Evolutionary conservation across 495 filamentous ascomycete species (phyloP).

Genomic region (Tricharina praecox): DNA sequence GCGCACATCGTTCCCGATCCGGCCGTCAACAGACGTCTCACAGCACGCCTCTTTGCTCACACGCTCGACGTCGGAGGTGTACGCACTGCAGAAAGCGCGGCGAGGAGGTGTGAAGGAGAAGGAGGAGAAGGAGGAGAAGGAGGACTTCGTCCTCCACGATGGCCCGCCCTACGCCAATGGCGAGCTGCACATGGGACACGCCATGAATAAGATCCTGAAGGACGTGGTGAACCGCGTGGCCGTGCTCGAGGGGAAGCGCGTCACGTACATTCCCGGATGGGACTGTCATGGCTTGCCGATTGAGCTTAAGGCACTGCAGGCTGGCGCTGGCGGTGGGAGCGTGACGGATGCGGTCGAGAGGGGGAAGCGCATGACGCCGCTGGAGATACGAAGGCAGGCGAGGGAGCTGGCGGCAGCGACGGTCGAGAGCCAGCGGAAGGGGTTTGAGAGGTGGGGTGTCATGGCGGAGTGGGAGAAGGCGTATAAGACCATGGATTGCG

Average conservation of each 20-base stretch:
- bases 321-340: slow-evolving; percentile 26
- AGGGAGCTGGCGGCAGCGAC: slow-evolving; percentile 55
- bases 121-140: background rate
- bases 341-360: slow-evolving; percentile 23
- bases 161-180: slow-evolving; percentile 96
- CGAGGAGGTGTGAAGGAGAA: too few species aligned
- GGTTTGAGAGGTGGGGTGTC: slow-evolving; percentile 66
- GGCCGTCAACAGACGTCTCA: slow-evolving; percentile 34
- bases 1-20: slow-evolving; percentile 30
- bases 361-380: slow-evolving; percentile 28
- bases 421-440: slow-evolving; percentile 62
- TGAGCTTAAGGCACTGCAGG: slow-evolving; percentile 83
- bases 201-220: slow-evolving; percentile 93
- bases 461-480: slow-evolving; percentile 89
- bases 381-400: slow-evolving; percentile 51
- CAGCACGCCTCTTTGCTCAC: slow-evolving; percentile 41
- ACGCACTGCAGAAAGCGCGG: slow-evolving; percentile 59
- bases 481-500: slow-evolving; percentile 82
- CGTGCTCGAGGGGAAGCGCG: slow-evolving; percentile 54
- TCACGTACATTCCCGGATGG: slow-evolving; percentile 90
- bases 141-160: slow-evolving; percentile 71
- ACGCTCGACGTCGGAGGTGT: slow-evolving; percentile 72
- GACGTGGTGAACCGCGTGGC: slow-evolving; percentile 75
- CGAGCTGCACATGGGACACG: slow-evolving; percentile 86
- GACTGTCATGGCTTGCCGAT: slow-evolving; percentile 97